Conservation (phyloP, 2,329 filamentous ascomycete genomes). For the Dothideomycetes sp. region DNA sequence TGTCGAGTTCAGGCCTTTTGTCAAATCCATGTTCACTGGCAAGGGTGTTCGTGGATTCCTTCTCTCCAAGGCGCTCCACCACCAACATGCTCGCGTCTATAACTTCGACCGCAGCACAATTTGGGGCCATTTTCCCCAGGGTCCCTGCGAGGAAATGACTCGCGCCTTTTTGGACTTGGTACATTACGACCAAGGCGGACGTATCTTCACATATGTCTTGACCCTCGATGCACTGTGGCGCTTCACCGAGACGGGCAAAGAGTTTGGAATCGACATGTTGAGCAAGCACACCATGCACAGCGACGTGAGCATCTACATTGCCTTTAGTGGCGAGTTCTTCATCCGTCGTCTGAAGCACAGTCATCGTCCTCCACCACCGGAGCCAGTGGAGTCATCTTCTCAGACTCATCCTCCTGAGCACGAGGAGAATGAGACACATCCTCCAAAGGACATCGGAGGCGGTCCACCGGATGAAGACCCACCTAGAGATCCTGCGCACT, state of each 20-base stretch:
- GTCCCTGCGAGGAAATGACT: conserved; percentile 59
- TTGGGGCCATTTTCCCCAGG: conserved; percentile 49
- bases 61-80: conserved; percentile 74
- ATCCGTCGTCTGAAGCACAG: conserved; percentile 55
- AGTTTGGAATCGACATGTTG: conserved; percentile 86
- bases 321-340: conserved; percentile 89
- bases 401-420: conserved; percentile 26
- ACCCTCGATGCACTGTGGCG: conserved; percentile 77
- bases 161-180: conserved; percentile 75
- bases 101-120: conserved; percentile 72
- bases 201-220: conserved; percentile 85
- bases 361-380: conserved; percentile 26
- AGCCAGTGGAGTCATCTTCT: conserved; percentile 34
- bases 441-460: conserved; percentile 38
- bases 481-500: conserved; percentile 47
- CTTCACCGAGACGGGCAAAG: conserved; percentile 91
- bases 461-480: conserved; percentile 29
- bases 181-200: conserved; percentile 74
- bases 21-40: conserved; percentile 77
- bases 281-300: conserved; percentile 97
- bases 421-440: conserved; percentile 29
- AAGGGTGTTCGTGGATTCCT: conserved; percentile 68
- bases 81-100: conserved; percentile 82
- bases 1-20: conserved; percentile 84
- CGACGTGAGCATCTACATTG: conserved; percentile 82